Evolutionary conservation across 352 stramenopile genomes (phyloP).

Genomic region (Phytophthora idaei): DNA sequence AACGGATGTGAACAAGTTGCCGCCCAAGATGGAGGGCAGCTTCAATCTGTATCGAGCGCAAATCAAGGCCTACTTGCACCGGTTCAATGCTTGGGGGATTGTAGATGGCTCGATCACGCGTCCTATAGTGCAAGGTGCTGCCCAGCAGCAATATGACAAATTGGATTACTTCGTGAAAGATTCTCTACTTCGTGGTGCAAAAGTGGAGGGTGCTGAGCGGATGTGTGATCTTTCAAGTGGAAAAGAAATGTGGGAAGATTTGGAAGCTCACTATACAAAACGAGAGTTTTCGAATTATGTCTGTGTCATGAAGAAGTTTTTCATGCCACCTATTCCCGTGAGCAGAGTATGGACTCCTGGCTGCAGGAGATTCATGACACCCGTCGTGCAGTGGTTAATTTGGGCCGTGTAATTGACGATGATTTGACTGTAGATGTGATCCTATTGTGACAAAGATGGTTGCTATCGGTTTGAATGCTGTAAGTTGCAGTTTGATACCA

Average conservation of each 20-base stretch:
- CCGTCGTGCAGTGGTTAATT: neutral
- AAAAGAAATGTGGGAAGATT: neutral
- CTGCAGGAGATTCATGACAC: neutral
- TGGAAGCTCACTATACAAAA: neutral
- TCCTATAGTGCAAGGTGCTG: neutral
- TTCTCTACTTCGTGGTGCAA: neutral
- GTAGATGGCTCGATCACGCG: neutral
- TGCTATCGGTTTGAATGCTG: neutral
- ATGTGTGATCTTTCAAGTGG: neutral
- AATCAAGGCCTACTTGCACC: neutral
- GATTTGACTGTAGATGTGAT: neutral
- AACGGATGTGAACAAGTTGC: neutral
- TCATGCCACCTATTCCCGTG: neutral
- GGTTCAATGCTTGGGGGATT: neutral
- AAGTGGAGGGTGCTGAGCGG: neutral
- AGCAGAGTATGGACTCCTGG: neutral
- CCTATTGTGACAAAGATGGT: neutral
- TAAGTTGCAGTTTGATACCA: neutral
- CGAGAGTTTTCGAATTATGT: neutral
- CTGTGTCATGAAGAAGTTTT: neutral
- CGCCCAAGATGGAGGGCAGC: neutral
- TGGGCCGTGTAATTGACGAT: neutral
- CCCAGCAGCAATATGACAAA: neutral
- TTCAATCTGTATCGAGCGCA: neutral
- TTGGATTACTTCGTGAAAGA: neutral